Evolutionary conservation across 345 rosid genomes (phyloP).

Genomic region (Corchorus olitorius): DNA sequence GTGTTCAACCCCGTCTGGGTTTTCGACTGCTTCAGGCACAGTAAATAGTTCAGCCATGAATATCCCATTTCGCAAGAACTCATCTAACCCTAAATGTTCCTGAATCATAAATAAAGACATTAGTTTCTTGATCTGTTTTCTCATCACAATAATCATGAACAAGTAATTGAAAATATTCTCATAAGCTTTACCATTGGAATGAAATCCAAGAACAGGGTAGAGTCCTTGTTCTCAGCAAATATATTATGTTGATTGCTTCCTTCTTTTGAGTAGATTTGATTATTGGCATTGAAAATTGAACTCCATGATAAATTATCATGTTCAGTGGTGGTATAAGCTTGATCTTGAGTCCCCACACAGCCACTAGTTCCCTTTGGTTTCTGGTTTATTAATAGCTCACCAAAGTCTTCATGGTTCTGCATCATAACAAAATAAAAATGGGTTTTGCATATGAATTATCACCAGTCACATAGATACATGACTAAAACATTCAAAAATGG

Average conservation of each 20-base stretch:
- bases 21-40: background rate
- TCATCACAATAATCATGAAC: background rate
- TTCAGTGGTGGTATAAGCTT: background rate
- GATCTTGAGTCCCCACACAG: background rate
- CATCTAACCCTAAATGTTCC: slow-evolving; percentile 3
- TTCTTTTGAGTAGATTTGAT: background rate
- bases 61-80: background rate
- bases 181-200: background rate
- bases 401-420: slow-evolving; percentile 4
- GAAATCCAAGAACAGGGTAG: background rate
- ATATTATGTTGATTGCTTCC: background rate
- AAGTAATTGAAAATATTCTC: background rate
- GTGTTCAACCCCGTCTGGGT: background rate
- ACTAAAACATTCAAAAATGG: background rate
- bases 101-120: background rate
- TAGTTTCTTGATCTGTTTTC: background rate
- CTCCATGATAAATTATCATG: background rate
- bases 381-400: background rate
- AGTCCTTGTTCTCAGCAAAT: background rate
- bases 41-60: background rate
- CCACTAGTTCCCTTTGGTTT: background rate
- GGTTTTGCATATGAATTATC: background rate
- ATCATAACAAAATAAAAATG: background rate
- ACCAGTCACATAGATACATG: background rate
- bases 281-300: background rate